Base-by-base conservation (phyloP, 306 rosid species). In the Cajanus cajan region DNA sequence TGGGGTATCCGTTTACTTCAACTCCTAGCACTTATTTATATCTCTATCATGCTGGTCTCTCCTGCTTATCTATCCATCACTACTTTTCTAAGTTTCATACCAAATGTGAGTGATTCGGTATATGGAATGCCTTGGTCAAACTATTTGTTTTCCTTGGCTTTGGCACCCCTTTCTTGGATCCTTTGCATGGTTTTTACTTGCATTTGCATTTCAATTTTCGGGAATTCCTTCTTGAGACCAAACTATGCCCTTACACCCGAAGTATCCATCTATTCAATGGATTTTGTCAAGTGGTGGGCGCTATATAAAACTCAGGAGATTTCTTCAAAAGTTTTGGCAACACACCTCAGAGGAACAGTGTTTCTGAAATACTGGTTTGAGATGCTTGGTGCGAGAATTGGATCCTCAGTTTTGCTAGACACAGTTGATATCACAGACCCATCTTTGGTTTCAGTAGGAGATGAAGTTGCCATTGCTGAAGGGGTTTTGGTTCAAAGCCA, bases 221-320 rank as follows among this genome's bases (percentile, higher is more conserved):
- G 98, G 24, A 92, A 77, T 76, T 90, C 97, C 47, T 92, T 92
- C 93, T 77, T 92, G 74, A 90, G 94, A 82, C 98, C 94, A 87
- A 94, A 94, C 72, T 92, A 90, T 83, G 85, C 89, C 40, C 84
- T 94, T 82, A 83, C 78, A 59, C 90, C 96, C 39, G 92, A 94
- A 55, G 78, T 94, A 34, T 89, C 98, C 76, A 81, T 90, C 39
- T 92, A 90, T 76, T 92, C 98, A 47, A 18, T 58, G 31, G 94
- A 88, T 82, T 94, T 92, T 85, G 90, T 90, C 51, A 94, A 94
- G 86, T 94, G 98, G 98, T 94, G 98, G 98, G 92, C 96, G 18
- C 92, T 92, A 34, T 89, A 90, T 79, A 94, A 92, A 86, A 85
- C 89, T 51, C 90, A 89, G 48, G 93, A 89, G 68, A 85, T 92